Conservation (phyloP, 2,329 filamentous ascomycete species). For the Uncinocarpus reesii region DNA sequence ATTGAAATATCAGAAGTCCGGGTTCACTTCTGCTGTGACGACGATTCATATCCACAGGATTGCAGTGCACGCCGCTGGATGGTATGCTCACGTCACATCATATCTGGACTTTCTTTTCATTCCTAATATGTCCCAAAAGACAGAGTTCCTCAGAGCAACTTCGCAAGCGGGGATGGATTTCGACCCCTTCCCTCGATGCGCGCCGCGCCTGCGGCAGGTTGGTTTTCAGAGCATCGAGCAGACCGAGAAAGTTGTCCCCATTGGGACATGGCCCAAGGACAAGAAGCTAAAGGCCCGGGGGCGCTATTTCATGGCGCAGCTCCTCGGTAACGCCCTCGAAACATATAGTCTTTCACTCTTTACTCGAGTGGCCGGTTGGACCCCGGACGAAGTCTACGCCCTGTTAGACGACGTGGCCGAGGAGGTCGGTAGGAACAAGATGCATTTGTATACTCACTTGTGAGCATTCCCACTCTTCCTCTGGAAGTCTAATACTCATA, state of each 20-base stretch:
- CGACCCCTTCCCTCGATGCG: slow-evolving; percentile 13
- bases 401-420: slow-evolving; percentile 19
- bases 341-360: slow-evolving; percentile 24
- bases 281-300: slow-evolving; percentile 16
- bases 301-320: slow-evolving; percentile 22
- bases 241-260: slow-evolving; percentile 13
- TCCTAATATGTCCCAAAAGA: slow-evolving; percentile 2
- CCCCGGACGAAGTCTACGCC: slow-evolving; percentile 18
- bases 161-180: slow-evolving; percentile 12
- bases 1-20: slow-evolving; percentile 23
- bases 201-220: slow-evolving; percentile 8
- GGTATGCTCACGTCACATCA: slow-evolving; percentile 3
- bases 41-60: slow-evolving; percentile 13
- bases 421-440: slow-evolving; percentile 23
- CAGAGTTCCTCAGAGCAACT: slow-evolving; percentile 12
- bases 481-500: neutral
- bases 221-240: slow-evolving; percentile 16
- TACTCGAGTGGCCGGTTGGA: slow-evolving; percentile 22
- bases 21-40: slow-evolving; percentile 15
- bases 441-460: slow-evolving; percentile 24
- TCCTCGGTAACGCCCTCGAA: slow-evolving; percentile 22
- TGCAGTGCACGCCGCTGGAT: slow-evolving; percentile 13
- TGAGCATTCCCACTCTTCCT: slow-evolving; percentile 14
- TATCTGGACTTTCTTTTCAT: neutral
- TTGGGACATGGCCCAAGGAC: slow-evolving; percentile 19